Conservation (phyloP, 257 asterid species). For the Scutellaria barbata region DNA sequence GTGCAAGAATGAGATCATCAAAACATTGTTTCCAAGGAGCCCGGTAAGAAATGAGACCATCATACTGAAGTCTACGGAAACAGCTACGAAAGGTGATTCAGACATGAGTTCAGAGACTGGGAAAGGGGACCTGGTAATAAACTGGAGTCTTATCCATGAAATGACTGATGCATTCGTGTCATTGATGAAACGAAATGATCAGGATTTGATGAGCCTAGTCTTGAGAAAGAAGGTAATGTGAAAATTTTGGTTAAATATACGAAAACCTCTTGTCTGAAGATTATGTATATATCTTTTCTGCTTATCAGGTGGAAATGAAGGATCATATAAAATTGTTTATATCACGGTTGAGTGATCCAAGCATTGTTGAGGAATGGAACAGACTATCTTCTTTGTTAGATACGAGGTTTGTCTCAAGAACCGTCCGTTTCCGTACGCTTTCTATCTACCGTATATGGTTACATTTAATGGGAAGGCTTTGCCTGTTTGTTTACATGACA, state of each 20-base stretch:
- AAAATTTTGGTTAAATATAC: background rate
- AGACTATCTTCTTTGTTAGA: background rate
- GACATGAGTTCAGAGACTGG: slow-evolving; percentile 22
- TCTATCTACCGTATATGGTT: no score
- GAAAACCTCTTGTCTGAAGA: background rate
- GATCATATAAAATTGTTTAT: background rate
- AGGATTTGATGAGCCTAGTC: background rate
- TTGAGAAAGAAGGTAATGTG: slow-evolving; percentile 45
- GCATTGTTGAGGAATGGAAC: slow-evolving; percentile 9
- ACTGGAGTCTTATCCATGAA: slow-evolving; percentile 38
- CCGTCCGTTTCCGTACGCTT: background rate
- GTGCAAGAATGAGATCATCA: slow-evolving; percentile 41
- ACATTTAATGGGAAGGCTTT: no score
- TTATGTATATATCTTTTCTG: background rate
- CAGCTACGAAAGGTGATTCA: background rate
- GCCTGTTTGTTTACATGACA: no score
- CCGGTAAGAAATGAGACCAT: background rate
- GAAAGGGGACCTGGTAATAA: slow-evolving; percentile 22
- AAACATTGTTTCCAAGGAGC: slow-evolving; percentile 39
- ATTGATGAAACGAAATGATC: background rate
- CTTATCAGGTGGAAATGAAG: slow-evolving; percentile 39
- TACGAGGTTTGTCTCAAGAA: slow-evolving; percentile 23
- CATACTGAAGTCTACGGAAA: background rate
- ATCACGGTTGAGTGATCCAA: background rate
- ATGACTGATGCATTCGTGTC: slow-evolving; percentile 26